Conservation (phyloP, 2,329 filamentous ascomycete genomes). For the Pyrenophora teres region DNA sequence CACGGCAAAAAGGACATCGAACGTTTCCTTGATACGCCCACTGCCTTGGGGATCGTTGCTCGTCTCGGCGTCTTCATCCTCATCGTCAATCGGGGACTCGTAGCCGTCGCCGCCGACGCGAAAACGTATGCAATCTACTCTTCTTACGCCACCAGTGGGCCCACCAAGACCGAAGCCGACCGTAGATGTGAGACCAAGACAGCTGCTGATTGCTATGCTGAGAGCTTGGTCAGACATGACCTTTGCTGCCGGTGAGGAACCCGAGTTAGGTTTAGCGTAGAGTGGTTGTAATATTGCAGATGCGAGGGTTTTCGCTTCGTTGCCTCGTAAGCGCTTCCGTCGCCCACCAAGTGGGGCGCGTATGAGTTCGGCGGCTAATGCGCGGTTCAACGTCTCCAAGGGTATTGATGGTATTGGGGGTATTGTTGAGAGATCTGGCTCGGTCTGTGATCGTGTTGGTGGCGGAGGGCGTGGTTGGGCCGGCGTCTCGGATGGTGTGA, state of each 20-base stretch:
- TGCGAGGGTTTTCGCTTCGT: conserved; percentile 55
- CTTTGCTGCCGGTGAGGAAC: conserved; percentile 30
- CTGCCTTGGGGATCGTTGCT: conserved; percentile 10
- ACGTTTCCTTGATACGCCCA: conserved; percentile 45
- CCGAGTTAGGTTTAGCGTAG: conserved; percentile 35
- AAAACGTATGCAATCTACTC: conserved; percentile 50
- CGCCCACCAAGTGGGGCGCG: conserved; percentile 52
- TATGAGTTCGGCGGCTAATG: conserved; percentile 53
- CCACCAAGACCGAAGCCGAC: conserved; percentile 47
- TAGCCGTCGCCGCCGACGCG: conserved; percentile 48
- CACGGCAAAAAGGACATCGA: conserved; percentile 52
- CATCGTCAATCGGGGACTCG: conserved; percentile 49
- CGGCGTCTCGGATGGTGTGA: conserved; percentile 40
- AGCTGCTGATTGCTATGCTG: conserved; percentile 50
- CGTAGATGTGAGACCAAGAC: conserved; percentile 44
- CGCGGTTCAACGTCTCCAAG: conserved; percentile 52
- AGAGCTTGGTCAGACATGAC: conserved; percentile 44
- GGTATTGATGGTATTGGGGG: conserved; percentile 29
- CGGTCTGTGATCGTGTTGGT: conserved; percentile 12
- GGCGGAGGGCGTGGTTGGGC: conserved; percentile 27
- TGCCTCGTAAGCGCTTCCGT: conserved; percentile 49
- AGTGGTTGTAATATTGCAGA: conserved; percentile 50
- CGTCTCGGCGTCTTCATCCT: conserved; percentile 38
- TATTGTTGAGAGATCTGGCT: conserved; percentile 8
- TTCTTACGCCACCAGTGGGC: conserved; percentile 41